Evolutionary conservation across 257 asterid species (phyloP).

Genomic region (Scutellaria galericulata): DNA sequence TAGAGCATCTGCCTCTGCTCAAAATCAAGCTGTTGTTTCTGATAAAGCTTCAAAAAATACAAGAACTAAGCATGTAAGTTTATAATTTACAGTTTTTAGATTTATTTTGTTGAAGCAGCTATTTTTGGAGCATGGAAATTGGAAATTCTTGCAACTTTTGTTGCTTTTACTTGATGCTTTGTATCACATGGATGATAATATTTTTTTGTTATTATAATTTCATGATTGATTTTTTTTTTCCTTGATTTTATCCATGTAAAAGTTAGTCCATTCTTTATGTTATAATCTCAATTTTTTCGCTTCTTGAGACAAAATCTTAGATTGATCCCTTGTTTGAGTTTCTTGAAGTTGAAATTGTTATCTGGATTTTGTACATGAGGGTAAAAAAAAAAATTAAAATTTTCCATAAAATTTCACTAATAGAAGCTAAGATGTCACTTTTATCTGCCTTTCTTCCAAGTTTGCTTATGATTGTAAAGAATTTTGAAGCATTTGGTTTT

Average conservation of each 20-base stretch:
- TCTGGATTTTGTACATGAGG: neutral
- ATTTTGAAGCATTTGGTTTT: slow-evolving; percentile 15
- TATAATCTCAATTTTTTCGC: neutral
- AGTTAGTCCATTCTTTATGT: no score
- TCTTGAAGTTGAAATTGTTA: neutral
- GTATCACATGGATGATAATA: neutral
- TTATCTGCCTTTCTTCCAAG: neutral
- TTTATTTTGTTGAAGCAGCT: neutral
- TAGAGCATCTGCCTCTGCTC: slow-evolving; percentile 54
- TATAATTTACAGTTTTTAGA: neutral
- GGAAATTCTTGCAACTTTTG: neutral
- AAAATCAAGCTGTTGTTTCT: slow-evolving; percentile 43
- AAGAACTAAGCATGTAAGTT: slow-evolving; percentile 48
- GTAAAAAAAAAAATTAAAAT: neutral
- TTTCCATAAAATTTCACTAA: neutral
- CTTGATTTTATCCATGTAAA: neutral
- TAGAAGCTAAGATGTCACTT: slow-evolving; percentile 16
- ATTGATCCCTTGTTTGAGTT: neutral
- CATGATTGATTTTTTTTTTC: slow-evolving; percentile 16
- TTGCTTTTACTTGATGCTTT: neutral
- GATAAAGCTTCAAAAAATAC: slow-evolving; percentile 39
- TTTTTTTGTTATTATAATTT: neutral
- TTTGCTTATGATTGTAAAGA: neutral
- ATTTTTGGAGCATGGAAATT: slow-evolving; percentile 4
- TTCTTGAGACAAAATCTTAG: neutral